Evolutionary conservation across 495 filamentous ascomycete species (phyloP).

Genomic region (Xylaria palmicola): DNA sequence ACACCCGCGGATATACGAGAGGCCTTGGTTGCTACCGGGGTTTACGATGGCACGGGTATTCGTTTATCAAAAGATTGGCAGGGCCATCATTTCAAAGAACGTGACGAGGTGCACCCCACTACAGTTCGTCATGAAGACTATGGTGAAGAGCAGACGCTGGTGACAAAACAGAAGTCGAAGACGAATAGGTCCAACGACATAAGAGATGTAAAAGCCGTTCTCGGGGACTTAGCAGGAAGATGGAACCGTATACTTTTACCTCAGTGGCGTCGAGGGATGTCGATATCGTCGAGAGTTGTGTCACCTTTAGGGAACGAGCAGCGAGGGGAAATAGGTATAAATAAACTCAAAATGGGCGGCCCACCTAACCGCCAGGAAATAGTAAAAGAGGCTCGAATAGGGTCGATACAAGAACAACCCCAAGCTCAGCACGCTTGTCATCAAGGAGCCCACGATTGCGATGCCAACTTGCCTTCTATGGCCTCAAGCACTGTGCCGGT

Average conservation of each 20-base stretch:
- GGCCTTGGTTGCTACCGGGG: constrained; percentile 25
- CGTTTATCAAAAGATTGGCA: background rate
- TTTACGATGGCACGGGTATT: constrained; percentile 23
- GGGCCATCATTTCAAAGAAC: background rate
- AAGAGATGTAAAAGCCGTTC: background rate
- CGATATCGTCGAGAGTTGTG: background rate
- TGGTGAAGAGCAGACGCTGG: background rate
- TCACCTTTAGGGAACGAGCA: background rate
- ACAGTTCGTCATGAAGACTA: background rate
- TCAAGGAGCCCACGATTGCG: background rate
- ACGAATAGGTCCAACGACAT: background rate
- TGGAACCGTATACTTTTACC: constrained; percentile 14
- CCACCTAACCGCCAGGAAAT: background rate
- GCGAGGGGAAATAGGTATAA: background rate
- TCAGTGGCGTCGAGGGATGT: background rate
- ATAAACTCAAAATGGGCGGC: background rate
- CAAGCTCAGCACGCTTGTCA: background rate
- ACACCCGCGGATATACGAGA: constrained; percentile 22
- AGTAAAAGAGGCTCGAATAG: background rate
- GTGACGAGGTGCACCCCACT: background rate
- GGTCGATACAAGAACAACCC: background rate
- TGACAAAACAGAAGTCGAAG: background rate
- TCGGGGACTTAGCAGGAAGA: background rate
- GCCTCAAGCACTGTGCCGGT: background rate
- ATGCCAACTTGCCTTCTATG: background rate